These are phyloP conservation scores for Arabis alpina DNA, from an alignment of 345 rosid genomes.

Conservation along the genomic window DNA sequence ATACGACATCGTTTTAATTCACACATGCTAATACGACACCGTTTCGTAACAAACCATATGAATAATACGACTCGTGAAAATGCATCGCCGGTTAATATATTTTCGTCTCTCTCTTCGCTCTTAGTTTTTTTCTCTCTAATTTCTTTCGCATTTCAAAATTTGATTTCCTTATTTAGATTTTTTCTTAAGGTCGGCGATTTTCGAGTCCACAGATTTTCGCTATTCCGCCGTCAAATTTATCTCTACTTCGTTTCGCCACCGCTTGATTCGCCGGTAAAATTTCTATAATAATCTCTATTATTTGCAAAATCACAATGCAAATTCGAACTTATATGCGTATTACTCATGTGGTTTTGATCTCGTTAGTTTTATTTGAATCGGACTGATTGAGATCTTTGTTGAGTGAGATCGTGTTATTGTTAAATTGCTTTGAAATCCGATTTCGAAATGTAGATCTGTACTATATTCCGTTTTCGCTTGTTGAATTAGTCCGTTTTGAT, in stretches of 20 bases:
- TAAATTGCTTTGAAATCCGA: conserved; percentile 11
- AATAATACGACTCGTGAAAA: conserved; percentile 39
- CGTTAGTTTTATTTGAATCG: conserved; percentile 1
- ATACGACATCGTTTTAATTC: conserved; percentile 16
- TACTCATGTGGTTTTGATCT: conserved; percentile 10
- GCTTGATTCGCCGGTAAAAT: conserved; percentile 38
- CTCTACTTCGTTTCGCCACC: conserved; percentile 17
- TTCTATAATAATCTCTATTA: background rate
- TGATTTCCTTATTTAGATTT: conserved; percentile 33
- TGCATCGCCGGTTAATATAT: conserved; percentile 39
- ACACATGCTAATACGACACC: conserved; percentile 27
- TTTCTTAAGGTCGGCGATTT: conserved; percentile 24
- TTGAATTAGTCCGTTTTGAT: conserved; percentile 28
- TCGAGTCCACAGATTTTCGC: conserved; percentile 29
- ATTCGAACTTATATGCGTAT: conserved; percentile 14
- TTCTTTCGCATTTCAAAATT: conserved; percentile 42
- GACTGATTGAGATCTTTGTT: conserved; percentile 33
- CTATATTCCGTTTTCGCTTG: background rate
- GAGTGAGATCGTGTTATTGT: conserved; percentile 36
- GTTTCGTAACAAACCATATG: conserved; percentile 5
- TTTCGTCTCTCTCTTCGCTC: background rate
- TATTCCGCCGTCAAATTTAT: conserved; percentile 17
- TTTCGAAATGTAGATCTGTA: conserved; percentile 38
- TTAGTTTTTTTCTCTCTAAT: conserved; percentile 6
- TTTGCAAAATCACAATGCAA: background rate